Evolutionary conservation across 116 monocot genomes (phyloP), one percentile per base, ranked within the genome.

Genomic region (Dioscorea cayenensis): DNA sequence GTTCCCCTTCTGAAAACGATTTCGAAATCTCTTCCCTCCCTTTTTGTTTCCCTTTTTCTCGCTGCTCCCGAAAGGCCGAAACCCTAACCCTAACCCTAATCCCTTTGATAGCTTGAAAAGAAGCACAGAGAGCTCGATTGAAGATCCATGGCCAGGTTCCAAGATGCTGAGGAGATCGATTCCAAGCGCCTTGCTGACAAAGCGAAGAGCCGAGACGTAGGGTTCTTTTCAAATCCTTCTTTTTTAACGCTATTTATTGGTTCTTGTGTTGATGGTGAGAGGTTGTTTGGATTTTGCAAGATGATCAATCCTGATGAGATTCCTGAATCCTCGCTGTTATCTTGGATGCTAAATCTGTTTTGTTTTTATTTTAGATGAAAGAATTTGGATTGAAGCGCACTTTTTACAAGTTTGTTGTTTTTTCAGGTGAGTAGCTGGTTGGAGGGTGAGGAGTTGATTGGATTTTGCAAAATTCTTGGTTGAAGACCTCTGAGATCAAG

Each of bases 131-230:
- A 37, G 20, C 35, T 6, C 25, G 12, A 37, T 13, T 23, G 6
- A 4, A 10, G 51, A 38, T 14, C 14, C 73, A 86, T 90, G 88
- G 94, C 91, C 72, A 86, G 84, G 29, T 70, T 86, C 51, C 76
- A 86, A 38, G 91, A 95, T 77, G 77, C 86, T 22, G 78, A 75
- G 50, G 95, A 89, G 75, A 71, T 91, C 79, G 65, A 91, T 69
- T 72, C 84, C 70, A 91, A 83, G 83, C 86, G 91, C 60, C 84
- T 86, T 35, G 91, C 95, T 17, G 89, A 86, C 68, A 88, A 79
- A 64, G 78, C 85, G 50, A 91, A 84, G 63, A 14, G 66, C 21
- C 88, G 95, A 74, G 95, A 95, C 25, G 94, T 90, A 51, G n/a
- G 20, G 20, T 20, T 29, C 21, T 67, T 16, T 14, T 25, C n/a